These are phyloP conservation scores for Fusarium torulosum DNA, from an alignment of 2,329 filamentous ascomycete species.

Conservation along the genomic window DNA sequence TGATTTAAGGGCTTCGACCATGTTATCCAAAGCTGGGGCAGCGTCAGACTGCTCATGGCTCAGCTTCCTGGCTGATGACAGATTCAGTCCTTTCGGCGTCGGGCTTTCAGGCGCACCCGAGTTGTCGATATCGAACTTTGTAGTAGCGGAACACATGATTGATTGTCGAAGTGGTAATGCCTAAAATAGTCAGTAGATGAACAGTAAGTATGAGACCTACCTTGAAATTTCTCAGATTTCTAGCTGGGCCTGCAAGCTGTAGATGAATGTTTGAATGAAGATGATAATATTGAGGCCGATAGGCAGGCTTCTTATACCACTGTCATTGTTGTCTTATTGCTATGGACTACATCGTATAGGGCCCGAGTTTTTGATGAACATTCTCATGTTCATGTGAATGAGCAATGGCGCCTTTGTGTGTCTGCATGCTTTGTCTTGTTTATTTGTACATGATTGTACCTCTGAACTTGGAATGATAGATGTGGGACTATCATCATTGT, in stretches of 20 bases:
- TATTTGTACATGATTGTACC: not conserved
- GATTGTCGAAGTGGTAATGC: not conserved
- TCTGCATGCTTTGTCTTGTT: not conserved
- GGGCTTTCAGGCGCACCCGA: not conserved
- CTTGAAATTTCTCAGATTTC: conserved; percentile 3
- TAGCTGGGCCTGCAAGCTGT: conserved; percentile 12
- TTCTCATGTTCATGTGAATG: not conserved
- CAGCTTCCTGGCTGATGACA: not conserved
- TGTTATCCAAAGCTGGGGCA: not conserved
- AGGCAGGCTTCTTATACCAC: conserved; percentile 10
- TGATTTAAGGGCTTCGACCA: conserved; percentile 13
- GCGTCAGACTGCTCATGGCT: not conserved
- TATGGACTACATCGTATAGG: not conserved
- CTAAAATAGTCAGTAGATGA: conserved; percentile 2
- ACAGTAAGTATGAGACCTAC: conserved; percentile 2
- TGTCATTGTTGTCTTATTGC: not conserved
- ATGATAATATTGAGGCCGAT: not conserved
- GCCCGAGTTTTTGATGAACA: not conserved
- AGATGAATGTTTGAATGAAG: not conserved
- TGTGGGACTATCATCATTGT: not conserved
- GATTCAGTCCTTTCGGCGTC: not conserved
- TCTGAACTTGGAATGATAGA: not conserved
- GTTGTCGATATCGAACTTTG: not conserved
- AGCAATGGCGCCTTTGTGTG: not conserved
- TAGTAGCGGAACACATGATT: conserved; percentile 19